Evolutionary conservation across 2,329 filamentous ascomycete genomes (phyloP), one percentile per base, ranked within the genome.

Genomic region (Grosmannia serpens): DNA sequence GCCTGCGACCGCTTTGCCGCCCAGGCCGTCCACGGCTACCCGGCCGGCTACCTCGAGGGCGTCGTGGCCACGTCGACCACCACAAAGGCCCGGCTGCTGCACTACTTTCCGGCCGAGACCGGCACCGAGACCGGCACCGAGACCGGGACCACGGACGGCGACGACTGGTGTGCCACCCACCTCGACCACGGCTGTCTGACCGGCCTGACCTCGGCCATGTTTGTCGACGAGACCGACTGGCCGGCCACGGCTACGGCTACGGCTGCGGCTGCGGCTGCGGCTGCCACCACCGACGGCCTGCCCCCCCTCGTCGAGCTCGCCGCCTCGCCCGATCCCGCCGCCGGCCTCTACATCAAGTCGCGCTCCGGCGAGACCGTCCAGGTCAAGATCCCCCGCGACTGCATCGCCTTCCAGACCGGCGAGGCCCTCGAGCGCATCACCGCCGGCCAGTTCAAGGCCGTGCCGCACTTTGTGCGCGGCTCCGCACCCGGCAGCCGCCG

Each of bases 351-450:
- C 75, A 96, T 97, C 73, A 87, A 88, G 70, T 92, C 91, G 33
- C 86, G 94, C 51, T 83, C 84, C 0, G 91, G 89, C 2, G 77
- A 86, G 60, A 86, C 88, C 1, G 87, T 91, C n/a, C 94, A 97
- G 72, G 90, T 97, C 65, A 85, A 86, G 68, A 96, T 99, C 63
- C 94, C 92, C 1, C 80, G 85, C 49, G 91, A 95, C 69, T 94
- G 90, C 71, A 86, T 99, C 55, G 94, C 89, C 0, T 99, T 99
- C 70, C 92, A 99, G 76, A 99, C 92, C 0, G 94, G 92, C 2
- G 90, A 96, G 74, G 87, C 92, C 1, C 76, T 99, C 55, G 87
- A 97, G 73, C 79, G 89, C 59, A 96, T 99, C 69, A 97, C 92
- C 0, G 77, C 81, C n/a, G 94, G 94, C 11, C 85, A 83, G 67